phyloP scores from a whole-genome alignment of 768 basidiomycete species.

The Agrocybe pediades region DNA sequence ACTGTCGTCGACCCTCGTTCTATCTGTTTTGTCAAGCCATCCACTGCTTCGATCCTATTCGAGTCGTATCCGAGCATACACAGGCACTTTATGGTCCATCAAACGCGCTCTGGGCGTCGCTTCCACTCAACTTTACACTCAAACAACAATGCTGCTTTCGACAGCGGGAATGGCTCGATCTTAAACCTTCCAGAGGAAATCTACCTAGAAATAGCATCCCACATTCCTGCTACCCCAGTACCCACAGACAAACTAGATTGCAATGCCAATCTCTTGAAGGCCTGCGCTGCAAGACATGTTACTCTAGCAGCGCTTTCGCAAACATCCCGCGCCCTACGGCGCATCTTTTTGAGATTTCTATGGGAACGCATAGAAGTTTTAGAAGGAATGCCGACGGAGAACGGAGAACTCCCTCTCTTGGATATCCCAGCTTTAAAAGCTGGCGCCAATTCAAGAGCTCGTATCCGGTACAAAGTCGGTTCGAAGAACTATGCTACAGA shows the following conservation, averaged over 20 bases:
- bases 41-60: too few relatives aligned
- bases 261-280: background rate
- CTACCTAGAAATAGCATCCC: constrained; percentile 9
- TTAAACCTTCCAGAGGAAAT: constrained; percentile 9
- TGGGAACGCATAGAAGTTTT: constrained; percentile 20
- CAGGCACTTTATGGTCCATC: too few relatives aligned
- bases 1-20: too few relatives aligned
- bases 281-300: background rate
- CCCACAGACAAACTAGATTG: background rate
- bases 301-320: constrained; percentile 6
- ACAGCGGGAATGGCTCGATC: too few relatives aligned
- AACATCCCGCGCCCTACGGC: constrained; percentile 14
- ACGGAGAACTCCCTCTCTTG: background rate
- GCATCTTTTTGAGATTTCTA: constrained; percentile 5
- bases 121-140: too few relatives aligned
- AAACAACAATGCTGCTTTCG: background rate
- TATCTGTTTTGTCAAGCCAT: too few relatives aligned
- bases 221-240: constrained; percentile 1
- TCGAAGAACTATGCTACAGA: constrained; percentile 3
- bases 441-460: background rate
- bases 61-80: too few relatives aligned
- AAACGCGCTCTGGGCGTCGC: too few relatives aligned
- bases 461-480: background rate
- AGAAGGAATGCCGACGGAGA: background rate
- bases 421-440: background rate